Base-by-base conservation (phyloP, 2,329 filamentous ascomycete genomes). In the Fusarium tanahbumbuense region DNA sequence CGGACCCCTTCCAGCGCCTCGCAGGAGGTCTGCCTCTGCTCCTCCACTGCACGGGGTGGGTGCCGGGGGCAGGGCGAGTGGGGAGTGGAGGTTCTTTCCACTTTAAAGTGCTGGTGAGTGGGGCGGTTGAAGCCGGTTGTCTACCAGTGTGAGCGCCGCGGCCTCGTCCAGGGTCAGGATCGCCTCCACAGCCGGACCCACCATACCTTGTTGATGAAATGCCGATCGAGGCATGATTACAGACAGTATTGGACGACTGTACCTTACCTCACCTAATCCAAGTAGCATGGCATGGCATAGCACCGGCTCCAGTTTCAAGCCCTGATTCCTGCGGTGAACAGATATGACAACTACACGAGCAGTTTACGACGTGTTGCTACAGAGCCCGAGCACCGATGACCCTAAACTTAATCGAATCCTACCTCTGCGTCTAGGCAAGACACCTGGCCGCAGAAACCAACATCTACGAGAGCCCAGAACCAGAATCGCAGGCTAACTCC, bases 141-240 rank as follows among this genome's bases (percentile, higher is more conserved):
- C 49, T 48, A 55, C 62, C 34, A 49, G 22, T 60, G 40, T 42
- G 62, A 65, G 30, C 47, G 41, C 47, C 55, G 30, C 25, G 28
- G 47, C 54, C 53, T 60, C 37, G 61, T 47, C 52, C 59, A 69
- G 68, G 68, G 68, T 69, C 64, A 32, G 68, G 68, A 70, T 70
- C 68, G 68, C 68, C 68, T 66, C 68, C 68, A 68, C 68, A 70
- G 60, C 60, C 68, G 64, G 67, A 34, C 55, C 67, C 67, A 68
- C 67, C 46, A 55, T 71, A 57, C 68, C 67, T 66, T 69, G 65
- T 61, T 59, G 40, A 65, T 50, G 52, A 71, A 71, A 71, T 71
- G 68, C 68, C 68, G 68, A 71, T 71, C 68, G 23, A 68, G 40
- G 40, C 57, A 69, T 53, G 60, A 71, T 54, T 18, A 49, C 23